These are phyloP conservation scores for Lipomyces mesembrius DNA, from an alignment of 805 yeast species.

Conservation along the genomic window DNA sequence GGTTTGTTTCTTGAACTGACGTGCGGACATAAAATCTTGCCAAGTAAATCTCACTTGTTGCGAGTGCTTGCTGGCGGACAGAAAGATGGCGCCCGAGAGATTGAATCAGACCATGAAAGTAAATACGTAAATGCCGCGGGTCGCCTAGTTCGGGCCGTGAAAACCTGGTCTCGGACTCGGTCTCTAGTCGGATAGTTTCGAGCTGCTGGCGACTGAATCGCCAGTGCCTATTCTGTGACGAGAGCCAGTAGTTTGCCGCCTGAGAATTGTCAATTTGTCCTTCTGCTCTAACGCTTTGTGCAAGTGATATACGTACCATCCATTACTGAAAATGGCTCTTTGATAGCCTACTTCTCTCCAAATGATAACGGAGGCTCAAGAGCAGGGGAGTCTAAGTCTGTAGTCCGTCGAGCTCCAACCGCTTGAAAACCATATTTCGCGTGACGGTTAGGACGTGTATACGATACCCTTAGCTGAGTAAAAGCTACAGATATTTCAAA, in stretches of 20 bases:
- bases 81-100: constrained; percentile 78
- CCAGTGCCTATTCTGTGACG: constrained; percentile 70
- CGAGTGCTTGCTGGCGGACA: constrained; percentile 79
- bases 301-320: neutral
- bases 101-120: constrained; percentile 72
- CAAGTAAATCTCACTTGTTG: constrained; percentile 86
- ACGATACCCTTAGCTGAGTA: neutral
- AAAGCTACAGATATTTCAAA: too few species aligned
- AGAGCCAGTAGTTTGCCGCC: constrained; percentile 44
- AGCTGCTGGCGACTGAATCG: constrained; percentile 71
- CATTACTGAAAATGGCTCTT: neutral
- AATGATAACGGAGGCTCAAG: neutral
- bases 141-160: constrained; percentile 39
- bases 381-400: too few species aligned
- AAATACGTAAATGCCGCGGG: constrained; percentile 73
- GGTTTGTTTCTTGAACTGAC: constrained; percentile 77
- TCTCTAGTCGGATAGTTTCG: constrained; percentile 49
- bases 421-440: too few species aligned
- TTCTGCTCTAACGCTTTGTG: neutral
- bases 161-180: constrained; percentile 49
- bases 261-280: neutral
- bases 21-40: constrained; percentile 76
- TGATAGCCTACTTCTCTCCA: neutral
- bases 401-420: too few species aligned
- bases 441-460: neutral